Conservation (phyloP, 1,284 basidiomycete genomes). For the Boletus sp. region DNA sequence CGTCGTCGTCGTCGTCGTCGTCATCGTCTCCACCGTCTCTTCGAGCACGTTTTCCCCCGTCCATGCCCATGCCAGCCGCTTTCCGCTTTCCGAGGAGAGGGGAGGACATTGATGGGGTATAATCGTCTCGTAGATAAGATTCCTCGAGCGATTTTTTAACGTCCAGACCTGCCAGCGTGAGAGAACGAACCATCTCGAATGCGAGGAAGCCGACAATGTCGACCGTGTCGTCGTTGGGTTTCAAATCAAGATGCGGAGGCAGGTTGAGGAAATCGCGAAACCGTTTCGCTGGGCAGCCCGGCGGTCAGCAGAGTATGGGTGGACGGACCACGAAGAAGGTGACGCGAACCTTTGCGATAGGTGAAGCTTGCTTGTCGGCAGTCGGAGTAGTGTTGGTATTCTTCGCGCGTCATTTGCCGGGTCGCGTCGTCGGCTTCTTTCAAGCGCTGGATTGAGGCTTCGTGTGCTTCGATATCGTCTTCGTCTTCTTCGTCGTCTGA, state of each 20-base stretch:
- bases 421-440: conserved; percentile 96
- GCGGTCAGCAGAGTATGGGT: background rate
- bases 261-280: conserved; percentile 96
- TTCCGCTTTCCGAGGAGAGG: conserved; percentile 71
- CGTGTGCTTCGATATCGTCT: conserved; percentile 93
- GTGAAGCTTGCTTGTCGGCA: conserved; percentile 97
- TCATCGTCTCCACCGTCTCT: conserved; percentile 47
- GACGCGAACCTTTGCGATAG: conserved; percentile 77
- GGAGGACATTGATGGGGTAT: conserved; percentile 40
- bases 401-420: conserved; percentile 92
- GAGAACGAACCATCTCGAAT: conserved; percentile 93
- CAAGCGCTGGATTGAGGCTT: conserved; percentile 85
- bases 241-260: conserved; percentile 83
- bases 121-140: conserved; percentile 62
- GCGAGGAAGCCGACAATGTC: conserved; percentile 96
- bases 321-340: too few species aligned
- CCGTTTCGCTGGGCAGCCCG: conserved; percentile 64
- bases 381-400: conserved; percentile 97
- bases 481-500: conserved; percentile 94
- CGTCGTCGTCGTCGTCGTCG: conserved; percentile 53
- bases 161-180: conserved; percentile 82
- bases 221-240: conserved; percentile 91
- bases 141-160: conserved; percentile 80
- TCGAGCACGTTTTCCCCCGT: conserved; percentile 54
- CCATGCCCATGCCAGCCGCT: conserved; percentile 40